A percentile compares a stretch with the other conserved stretches of the same genome.
These are phyloP conservation scores for Ophiocordyceps camponoti-leonardi DNA, from an alignment of 2,329 filamentous ascomycete species.

Conservation along the genomic window DNA sequence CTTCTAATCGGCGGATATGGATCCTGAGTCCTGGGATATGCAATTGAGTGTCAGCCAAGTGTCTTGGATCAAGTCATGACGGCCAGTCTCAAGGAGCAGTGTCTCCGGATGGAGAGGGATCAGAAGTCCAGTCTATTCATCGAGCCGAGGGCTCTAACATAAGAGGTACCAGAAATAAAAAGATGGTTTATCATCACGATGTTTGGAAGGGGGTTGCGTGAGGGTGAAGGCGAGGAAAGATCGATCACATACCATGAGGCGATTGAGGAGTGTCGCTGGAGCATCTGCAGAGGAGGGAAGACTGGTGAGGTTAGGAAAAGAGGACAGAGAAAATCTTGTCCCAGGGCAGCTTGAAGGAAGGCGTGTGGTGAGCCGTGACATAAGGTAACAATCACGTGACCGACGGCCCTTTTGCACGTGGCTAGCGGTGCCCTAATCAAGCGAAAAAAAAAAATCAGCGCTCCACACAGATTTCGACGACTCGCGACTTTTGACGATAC, in stretches of 20 bases:
- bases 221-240: slow-evolving; percentile 1
- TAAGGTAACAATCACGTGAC: neutral
- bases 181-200: slow-evolving; percentile 56
- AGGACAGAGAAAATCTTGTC: neutral
- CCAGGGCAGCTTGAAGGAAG: too few relatives aligned
- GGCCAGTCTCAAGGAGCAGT: neutral
- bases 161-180: slow-evolving; percentile 95
- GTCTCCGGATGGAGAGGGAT: slow-evolving; percentile 14
- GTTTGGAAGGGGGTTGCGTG: slow-evolving; percentile 1
- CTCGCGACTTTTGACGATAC: slow-evolving; percentile 6
- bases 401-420: too few relatives aligned
- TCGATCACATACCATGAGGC: slow-evolving; percentile 15
- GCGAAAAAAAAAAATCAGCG: slow-evolving; percentile 24
- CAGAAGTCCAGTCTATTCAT: slow-evolving; percentile 87
- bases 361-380: neutral
- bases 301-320: neutral
- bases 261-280: neutral
- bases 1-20: neutral
- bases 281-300: neutral
- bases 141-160: slow-evolving; percentile 57
- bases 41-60: neutral
- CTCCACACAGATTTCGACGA: slow-evolving; percentile 19
- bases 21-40: neutral
- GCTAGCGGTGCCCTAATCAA: slow-evolving; percentile 24
- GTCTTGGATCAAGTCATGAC: neutral